These are phyloP conservation scores for Alternaria ventricosa DNA, from an alignment of 2,329 filamentous ascomycete genomes.

Conservation along the genomic window DNA sequence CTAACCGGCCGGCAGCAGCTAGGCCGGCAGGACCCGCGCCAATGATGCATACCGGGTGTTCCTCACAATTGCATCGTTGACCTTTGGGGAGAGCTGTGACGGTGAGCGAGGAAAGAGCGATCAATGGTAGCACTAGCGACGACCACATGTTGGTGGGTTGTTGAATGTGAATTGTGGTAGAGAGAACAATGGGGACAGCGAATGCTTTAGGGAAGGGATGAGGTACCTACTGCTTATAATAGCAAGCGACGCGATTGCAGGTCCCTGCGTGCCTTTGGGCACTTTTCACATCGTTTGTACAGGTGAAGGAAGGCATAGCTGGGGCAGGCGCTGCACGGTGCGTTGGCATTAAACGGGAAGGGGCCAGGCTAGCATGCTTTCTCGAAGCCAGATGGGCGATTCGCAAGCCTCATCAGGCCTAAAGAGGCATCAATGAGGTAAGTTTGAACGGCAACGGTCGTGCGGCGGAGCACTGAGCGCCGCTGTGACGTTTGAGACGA, in stretches of 20 bases:
- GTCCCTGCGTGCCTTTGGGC: conserved; percentile 12
- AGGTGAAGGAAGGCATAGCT: conserved; percentile 10
- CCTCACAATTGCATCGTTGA: conserved; percentile 20
- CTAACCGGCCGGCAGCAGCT: conserved; percentile 41
- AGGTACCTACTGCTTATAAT: conserved; percentile 38
- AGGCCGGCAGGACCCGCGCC: conserved; percentile 48
- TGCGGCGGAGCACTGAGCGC: conserved; percentile 36
- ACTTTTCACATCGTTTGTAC: conserved; percentile 9
- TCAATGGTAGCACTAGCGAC: conserved; percentile 29
- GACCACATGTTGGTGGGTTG: conserved; percentile 30
- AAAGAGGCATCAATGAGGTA: conserved; percentile 23
- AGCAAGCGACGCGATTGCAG: conserved; percentile 12
- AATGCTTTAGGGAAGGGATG: conserved; percentile 11
- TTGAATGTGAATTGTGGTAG: conserved; percentile 5
- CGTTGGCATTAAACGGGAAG: conserved; percentile 38
- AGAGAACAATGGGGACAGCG: conserved; percentile 7
- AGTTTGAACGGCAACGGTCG: conserved; percentile 27
- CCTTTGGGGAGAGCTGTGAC: conserved; percentile 34
- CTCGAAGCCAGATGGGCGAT: conserved; percentile 34
- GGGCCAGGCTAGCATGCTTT: conserved; percentile 28
- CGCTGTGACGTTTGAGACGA: conserved; percentile 35
- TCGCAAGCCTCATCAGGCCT: conserved; percentile 29
- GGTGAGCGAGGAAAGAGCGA: conserved; percentile 31
- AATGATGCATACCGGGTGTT: conserved; percentile 47
- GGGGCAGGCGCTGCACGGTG: conserved; percentile 44